Base-by-base conservation (phyloP, 352 stramenopile genomes). In the Phytopythium mirpurense region DNA sequence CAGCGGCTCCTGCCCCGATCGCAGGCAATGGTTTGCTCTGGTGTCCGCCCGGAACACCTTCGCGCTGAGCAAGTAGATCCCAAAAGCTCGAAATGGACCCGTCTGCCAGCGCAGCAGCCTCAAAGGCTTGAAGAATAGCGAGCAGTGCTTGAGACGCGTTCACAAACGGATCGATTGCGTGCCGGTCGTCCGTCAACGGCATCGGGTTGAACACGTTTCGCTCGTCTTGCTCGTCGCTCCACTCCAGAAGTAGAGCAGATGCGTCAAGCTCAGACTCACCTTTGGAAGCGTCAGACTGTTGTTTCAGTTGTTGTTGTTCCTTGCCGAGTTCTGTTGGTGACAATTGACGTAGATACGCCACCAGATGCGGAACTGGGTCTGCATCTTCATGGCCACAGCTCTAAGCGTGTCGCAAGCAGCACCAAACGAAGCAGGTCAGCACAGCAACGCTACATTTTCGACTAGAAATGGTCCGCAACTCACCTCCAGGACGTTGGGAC, bases 161-260 rank as follows among this genome's bases (percentile, higher is more conserved):
- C 11, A 82, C 56, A 19, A 62, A 76, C 7, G 64, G 54, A 26
- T 88, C 71, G 10, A 86, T 57, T 12, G 57, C 40, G 18, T 83
- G 65, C 7, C 64, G 63, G 16, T 38, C 9, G 2, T 59, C 44
- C 10, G 68, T 83, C 27, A 86, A 59, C 1, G 56, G 45, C 7
- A 56, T 51, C 0, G 72, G 54, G 7, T 54, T 40, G 18, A 83
- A 86, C 0, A 61, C 51, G 0, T 46, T 37, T 15, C 57, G 47
- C n/a, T 80, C 67, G 6, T 66, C 53, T 14, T 65, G 67, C 37
- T 85, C 74, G 29, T 77, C 71, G 24, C 72, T 51, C 78, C 74
- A 86, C 37, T 83, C 73, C 21, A 88, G 59, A 23, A 47, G 36
- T 35, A 46, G 49, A 29, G 10, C 12, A 29, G 38, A 26, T 45